phyloP scores from a whole-genome alignment of 2,329 filamentous ascomycete genomes.

The Didymella segeticola region DNA sequence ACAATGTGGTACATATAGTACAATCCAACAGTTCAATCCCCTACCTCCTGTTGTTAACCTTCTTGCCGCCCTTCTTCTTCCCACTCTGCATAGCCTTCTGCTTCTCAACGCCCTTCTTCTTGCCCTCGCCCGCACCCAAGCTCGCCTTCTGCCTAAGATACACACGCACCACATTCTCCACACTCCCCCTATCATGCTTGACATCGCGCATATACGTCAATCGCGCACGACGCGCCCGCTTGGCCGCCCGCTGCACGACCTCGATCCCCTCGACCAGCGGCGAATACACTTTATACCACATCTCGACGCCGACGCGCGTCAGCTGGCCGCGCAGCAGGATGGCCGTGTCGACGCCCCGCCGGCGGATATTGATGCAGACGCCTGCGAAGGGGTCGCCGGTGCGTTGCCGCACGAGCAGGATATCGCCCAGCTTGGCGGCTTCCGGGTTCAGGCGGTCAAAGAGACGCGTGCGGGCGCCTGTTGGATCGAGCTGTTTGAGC shows the following conservation, averaged over 20 bases:
- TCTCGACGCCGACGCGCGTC: slow-evolving; percentile 87
- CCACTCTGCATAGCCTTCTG: slow-evolving; percentile 34
- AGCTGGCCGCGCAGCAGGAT: slow-evolving; percentile 86
- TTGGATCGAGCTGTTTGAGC: slow-evolving; percentile 79
- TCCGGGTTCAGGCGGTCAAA: slow-evolving; percentile 82
- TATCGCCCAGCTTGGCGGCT: slow-evolving; percentile 82
- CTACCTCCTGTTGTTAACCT: slow-evolving; percentile 37
- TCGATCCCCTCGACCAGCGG: slow-evolving; percentile 90
- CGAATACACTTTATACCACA: slow-evolving; percentile 96
- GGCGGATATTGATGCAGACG: slow-evolving; percentile 84
- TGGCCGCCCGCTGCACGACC: slow-evolving; percentile 84
- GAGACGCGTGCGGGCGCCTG: slow-evolving; percentile 78
- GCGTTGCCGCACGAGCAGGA: slow-evolving; percentile 86
- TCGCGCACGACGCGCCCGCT: slow-evolving; percentile 84
- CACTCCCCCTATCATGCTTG: slow-evolving; percentile 49
- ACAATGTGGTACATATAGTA: slow-evolving; percentile 5
- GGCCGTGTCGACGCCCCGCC: slow-evolving; percentile 84
- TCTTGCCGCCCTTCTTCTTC: slow-evolving; percentile 38
- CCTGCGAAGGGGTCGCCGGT: slow-evolving; percentile 89
- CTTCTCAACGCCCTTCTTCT: slow-evolving; percentile 36
- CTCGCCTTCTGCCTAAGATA: slow-evolving; percentile 49
- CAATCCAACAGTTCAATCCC: no score
- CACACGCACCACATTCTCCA: slow-evolving; percentile 47
- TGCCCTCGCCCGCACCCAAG: slow-evolving; percentile 39
- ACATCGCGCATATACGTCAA: slow-evolving; percentile 82